Conservation (phyloP, 805 yeast genomes). For the Candida jianshihensis region DNA sequence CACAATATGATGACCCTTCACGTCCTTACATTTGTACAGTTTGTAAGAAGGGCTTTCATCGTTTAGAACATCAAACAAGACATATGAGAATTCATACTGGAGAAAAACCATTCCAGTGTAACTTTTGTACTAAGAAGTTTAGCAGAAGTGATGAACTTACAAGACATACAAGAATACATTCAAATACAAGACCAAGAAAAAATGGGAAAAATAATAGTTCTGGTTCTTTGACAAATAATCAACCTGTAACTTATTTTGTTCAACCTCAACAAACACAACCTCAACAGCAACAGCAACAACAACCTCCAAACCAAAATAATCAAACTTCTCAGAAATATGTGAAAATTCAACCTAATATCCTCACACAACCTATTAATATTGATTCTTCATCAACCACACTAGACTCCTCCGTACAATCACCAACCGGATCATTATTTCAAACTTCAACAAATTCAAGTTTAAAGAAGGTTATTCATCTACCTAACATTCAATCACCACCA, state of each 20-base stretch:
- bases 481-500: conserved; percentile 24
- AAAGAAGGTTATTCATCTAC: conserved; percentile 16
- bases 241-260: conserved; percentile 23
- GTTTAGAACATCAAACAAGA: conserved; percentile 86
- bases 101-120: conserved; percentile 83
- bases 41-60: conserved; percentile 80
- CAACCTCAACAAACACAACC: conserved; percentile 11
- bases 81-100: conserved; percentile 93
- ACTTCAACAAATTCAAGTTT: conserved; percentile 9
- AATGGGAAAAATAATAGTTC: conserved; percentile 28
- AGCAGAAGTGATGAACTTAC: conserved; percentile 81
- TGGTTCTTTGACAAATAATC: conserved; percentile 4
- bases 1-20: conserved; percentile 11
- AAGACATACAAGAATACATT: conserved; percentile 77
- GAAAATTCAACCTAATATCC: neutral
- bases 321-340: too few relatives aligned
- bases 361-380: neutral
- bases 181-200: conserved; percentile 44
- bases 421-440: neutral
- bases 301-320: too few relatives aligned
- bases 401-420: too few relatives aligned
- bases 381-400: neutral
- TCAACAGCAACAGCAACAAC: conserved; percentile 8
- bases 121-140: conserved; percentile 72
- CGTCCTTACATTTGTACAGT: conserved; percentile 82